Percentiles rank a stretch among this genome's conserved stretches.
Evolutionary conservation across 1,139 yeast species (phyloP).

Genomic region (Trichomonascaceae sp.): DNA sequence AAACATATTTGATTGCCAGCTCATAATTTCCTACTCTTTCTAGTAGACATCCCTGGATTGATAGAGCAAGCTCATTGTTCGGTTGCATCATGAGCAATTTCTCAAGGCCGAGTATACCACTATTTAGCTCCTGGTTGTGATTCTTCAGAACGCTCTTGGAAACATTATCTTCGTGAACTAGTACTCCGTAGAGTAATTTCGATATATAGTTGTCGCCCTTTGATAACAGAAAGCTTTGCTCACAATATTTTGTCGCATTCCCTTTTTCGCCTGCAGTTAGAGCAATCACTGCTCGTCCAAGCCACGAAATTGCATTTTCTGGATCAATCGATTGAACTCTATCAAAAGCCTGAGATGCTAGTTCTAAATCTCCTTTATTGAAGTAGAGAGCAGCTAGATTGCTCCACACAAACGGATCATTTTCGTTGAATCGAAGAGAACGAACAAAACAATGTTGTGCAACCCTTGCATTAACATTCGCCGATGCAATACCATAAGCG

Average conservation of each 20-base stretch:
- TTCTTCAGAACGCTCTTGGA: slow-evolving; percentile 11
- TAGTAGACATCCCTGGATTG: slow-evolving; percentile 39
- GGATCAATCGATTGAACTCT: slow-evolving; percentile 83
- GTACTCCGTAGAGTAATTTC: slow-evolving; percentile 63
- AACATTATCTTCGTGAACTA: slow-evolving; percentile 38
- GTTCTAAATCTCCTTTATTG: slow-evolving; percentile 57
- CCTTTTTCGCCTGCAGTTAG: slow-evolving; percentile 50
- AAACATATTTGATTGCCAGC: slow-evolving; percentile 46
- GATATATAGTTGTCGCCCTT: slow-evolving; percentile 69
- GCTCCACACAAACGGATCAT: slow-evolving; percentile 69
- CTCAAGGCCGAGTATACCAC: slow-evolving; percentile 67
- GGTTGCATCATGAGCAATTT: slow-evolving; percentile 68
- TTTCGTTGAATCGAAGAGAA: slow-evolving; percentile 63
- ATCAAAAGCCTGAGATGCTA: slow-evolving; percentile 68
- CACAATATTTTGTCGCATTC: slow-evolving; percentile 52
- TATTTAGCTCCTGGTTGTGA: slow-evolving; percentile 17
- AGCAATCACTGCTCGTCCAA: slow-evolving; percentile 72
- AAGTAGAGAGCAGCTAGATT: slow-evolving; percentile 76
- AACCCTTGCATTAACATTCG: slow-evolving; percentile 57
- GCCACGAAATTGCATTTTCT: slow-evolving; percentile 71
- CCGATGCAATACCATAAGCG: slow-evolving; percentile 67
- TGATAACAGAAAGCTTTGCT: slow-evolving; percentile 72
- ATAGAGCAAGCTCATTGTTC: slow-evolving; percentile 54
- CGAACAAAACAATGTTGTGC: slow-evolving; percentile 91
- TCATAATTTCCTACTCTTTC: slow-evolving; percentile 67